phyloP scores from a whole-genome alignment of 2,329 filamentous ascomycete species.

The Cladosporium velox region DNA sequence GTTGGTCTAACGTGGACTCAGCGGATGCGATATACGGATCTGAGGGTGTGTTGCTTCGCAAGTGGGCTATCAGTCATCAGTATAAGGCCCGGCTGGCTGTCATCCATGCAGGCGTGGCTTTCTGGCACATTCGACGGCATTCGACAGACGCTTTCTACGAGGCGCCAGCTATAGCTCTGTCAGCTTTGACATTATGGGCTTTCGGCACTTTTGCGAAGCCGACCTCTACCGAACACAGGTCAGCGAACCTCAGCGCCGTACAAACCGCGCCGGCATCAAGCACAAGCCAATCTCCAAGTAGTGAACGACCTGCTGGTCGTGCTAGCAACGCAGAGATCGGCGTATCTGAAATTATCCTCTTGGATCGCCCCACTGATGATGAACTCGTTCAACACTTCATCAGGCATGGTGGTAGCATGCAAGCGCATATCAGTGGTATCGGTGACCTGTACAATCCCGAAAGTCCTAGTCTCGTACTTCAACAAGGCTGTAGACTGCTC shows the following conservation, averaged over 20 bases:
- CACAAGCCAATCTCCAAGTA: not conserved
- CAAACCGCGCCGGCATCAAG: not conserved
- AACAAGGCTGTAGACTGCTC: constrained; percentile 22
- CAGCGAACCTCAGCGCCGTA: constrained; percentile 1
- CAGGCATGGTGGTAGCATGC: constrained; percentile 52
- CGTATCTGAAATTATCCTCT: constrained; percentile 46
- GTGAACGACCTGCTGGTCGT: not conserved
- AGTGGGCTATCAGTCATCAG: constrained; percentile 55
- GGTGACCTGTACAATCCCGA: constrained; percentile 50
- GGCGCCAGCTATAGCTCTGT: constrained; percentile 67
- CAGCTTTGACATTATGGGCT: constrained; percentile 66
- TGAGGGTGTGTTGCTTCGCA: constrained; percentile 36
- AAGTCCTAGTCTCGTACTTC: not conserved
- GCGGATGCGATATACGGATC: not conserved
- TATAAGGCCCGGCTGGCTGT: constrained; percentile 60
- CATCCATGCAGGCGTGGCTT: constrained; percentile 55
- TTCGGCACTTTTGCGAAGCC: constrained; percentile 42
- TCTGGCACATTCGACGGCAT: constrained; percentile 56
- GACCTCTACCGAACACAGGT: not conserved
- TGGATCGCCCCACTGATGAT: constrained; percentile 60
- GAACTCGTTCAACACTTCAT: constrained; percentile 61
- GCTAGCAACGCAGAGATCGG: not conserved
- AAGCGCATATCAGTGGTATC: constrained; percentile 54
- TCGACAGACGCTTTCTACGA: constrained; percentile 59
- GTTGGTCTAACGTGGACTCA: not conserved